Conservation (phyloP, 2,329 filamentous ascomycete species). For the Aureobasidium melanogenum region DNA sequence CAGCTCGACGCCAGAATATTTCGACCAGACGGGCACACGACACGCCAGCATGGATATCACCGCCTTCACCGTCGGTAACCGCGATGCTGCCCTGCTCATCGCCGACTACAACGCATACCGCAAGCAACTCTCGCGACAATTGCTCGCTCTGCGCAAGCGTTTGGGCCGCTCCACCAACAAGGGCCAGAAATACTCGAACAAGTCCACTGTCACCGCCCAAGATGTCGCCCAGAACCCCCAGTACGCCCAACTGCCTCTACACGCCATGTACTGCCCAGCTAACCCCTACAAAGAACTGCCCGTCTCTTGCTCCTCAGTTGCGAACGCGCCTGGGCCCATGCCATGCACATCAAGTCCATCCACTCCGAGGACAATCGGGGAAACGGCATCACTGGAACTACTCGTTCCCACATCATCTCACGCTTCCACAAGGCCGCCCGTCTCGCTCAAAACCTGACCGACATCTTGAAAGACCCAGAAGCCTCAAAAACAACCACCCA, state of each 20-base stretch:
- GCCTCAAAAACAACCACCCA: slow-evolving; percentile 56
- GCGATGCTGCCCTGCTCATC: slow-evolving; percentile 76
- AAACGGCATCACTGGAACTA: slow-evolving; percentile 68
- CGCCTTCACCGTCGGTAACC: slow-evolving; percentile 65
- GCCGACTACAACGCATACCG: slow-evolving; percentile 86
- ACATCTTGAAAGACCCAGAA: slow-evolving; percentile 53
- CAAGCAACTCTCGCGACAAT: slow-evolving; percentile 65
- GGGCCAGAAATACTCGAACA: slow-evolving; percentile 74
- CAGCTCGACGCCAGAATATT: neutral
- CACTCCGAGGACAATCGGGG: slow-evolving; percentile 65
- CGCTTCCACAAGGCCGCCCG: slow-evolving; percentile 71
- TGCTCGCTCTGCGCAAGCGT: slow-evolving; percentile 77
- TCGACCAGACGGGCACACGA: neutral
- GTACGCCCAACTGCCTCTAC: slow-evolving; percentile 42
- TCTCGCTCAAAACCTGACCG: slow-evolving; percentile 59
- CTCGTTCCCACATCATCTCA: slow-evolving; percentile 81
- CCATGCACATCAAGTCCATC: slow-evolving; percentile 83
- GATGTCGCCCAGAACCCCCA: slow-evolving; percentile 67
- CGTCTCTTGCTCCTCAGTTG: slow-evolving; percentile 74
- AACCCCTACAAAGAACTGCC: slow-evolving; percentile 49
- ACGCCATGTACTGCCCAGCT: neutral
- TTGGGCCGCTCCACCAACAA: slow-evolving; percentile 76
- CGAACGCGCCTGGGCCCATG: slow-evolving; percentile 90
- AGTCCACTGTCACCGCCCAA: slow-evolving; percentile 60
- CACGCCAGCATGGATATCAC: slow-evolving; percentile 66